Conservation (phyloP, 805 yeast genomes). For the Ogataea populi-albae region DNA sequence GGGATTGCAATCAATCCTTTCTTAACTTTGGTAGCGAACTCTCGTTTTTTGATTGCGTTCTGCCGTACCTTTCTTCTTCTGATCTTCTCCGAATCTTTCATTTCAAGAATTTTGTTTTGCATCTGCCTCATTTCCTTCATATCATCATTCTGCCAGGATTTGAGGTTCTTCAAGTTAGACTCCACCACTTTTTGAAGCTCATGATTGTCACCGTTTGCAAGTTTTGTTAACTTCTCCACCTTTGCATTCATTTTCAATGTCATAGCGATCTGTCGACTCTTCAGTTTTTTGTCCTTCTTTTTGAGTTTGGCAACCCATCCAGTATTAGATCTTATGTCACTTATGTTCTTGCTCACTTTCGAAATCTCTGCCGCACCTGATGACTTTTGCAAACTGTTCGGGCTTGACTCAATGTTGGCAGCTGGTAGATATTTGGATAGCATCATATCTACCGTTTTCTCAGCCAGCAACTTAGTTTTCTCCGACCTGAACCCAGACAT, state of each 20-base stretch:
- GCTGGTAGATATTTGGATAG: slow-evolving; percentile 27
- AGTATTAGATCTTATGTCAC: slow-evolving; percentile 15
- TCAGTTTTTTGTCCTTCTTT: slow-evolving; percentile 17
- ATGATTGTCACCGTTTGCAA: slow-evolving; percentile 27
- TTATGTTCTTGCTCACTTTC: slow-evolving; percentile 18
- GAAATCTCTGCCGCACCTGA: slow-evolving; percentile 28
- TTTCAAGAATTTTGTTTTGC: slow-evolving; percentile 40
- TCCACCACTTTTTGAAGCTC: slow-evolving; percentile 39
- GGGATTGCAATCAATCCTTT: slow-evolving; percentile 46
- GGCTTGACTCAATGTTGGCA: slow-evolving; percentile 11
- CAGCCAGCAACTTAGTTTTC: slow-evolving; percentile 15
- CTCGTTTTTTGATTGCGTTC: slow-evolving; percentile 29
- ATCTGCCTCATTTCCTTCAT: slow-evolving; percentile 40
- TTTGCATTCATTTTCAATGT: slow-evolving; percentile 10
- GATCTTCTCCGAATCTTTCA: slow-evolving; percentile 43
- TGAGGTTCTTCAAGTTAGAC: slow-evolving; percentile 36
- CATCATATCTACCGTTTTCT: slow-evolving; percentile 26
- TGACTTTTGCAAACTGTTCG: not conserved
- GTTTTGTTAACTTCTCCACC: slow-evolving; percentile 22
- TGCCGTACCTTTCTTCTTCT: slow-evolving; percentile 34
- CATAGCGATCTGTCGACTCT: slow-evolving; percentile 16
- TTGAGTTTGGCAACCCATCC: slow-evolving; percentile 16
- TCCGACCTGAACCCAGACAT: slow-evolving; percentile 7
- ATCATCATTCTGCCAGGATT: slow-evolving; percentile 39
- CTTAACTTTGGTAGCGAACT: slow-evolving; percentile 40